Base-by-base conservation (phyloP, 225 moss, liverwort and hornwort genomes). In the Sphagnum contortum region DNA sequence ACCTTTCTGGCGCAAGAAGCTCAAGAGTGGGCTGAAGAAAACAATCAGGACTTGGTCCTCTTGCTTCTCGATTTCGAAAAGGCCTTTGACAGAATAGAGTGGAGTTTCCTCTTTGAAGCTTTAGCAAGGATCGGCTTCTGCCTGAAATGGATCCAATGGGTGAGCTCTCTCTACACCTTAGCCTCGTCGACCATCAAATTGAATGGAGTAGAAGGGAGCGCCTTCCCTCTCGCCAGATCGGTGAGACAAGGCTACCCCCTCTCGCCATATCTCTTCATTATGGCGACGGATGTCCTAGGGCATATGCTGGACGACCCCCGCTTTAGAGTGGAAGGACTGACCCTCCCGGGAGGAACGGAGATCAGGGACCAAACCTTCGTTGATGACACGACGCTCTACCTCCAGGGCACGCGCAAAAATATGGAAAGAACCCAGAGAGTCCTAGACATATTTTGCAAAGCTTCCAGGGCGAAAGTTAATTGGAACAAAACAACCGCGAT, bases 191-290 rank as follows among this genome's bases (percentile, higher is more conserved):
- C 7, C 8, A 45, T 69, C 3, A 2, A 44, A 0, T 8, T 68
- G 3, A 68, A 68, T n/a, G 68, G 68, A n/a, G n/a, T 11, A 3
- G 6, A 47, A 2, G 48, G 47, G 6, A 11, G 48, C 3, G 3
- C 48, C 0, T 57, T 59, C 12, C 13, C 4, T 4, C 9, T 68
- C 10, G 45, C 13, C 8, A 45, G 57, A 9, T 58, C 45, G 3
- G 58, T 68, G 14, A 29, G 67, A 9, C 68, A 68, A 45, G 68
- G 68, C 5, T 55, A 5, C 12, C 68, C 57, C 12, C 57, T 68
- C n/a, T 12, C 57, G 2, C 68, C 57, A 5, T 45, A 13, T 12
- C 57, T 67, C 3, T 67, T 57, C n/a, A 5, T 57, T 1, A 0
- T 67, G 8, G 44, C 48, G 0, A 57, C 57, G 6, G 57, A 68